Evolutionary conservation across 2,329 filamentous ascomycete species (phyloP).

Genomic region (Colletotrichum plurivorum): DNA sequence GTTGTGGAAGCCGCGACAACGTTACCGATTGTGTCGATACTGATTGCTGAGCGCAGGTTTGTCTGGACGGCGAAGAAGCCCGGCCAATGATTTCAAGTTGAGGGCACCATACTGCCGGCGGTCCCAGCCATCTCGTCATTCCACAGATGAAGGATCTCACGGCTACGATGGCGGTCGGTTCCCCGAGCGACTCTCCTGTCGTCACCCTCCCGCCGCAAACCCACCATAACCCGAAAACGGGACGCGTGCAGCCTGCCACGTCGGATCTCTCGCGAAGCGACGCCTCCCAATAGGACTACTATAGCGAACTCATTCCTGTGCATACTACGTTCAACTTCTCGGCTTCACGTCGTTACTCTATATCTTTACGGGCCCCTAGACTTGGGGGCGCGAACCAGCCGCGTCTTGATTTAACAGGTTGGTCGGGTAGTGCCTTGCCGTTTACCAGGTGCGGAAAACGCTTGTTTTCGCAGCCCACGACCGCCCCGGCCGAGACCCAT

Average conservation of each 20-base stretch:
- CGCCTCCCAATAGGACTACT: slow-evolving; percentile 26
- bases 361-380: neutral
- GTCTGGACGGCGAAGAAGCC: slow-evolving; percentile 43
- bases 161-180: slow-evolving; percentile 7
- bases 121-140: slow-evolving; percentile 3
- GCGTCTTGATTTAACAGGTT: neutral
- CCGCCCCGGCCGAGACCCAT: neutral
- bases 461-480: neutral
- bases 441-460: neutral
- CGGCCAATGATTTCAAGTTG: slow-evolving; percentile 29
- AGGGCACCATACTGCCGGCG: neutral
- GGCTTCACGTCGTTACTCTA: neutral
- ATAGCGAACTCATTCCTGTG: slow-evolving; percentile 28
- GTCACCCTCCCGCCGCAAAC: slow-evolving; percentile 33
- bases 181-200: slow-evolving; percentile 24
- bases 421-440: neutral
- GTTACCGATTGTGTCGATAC: neutral
- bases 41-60: slow-evolving; percentile 36
- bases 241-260: slow-evolving; percentile 11
- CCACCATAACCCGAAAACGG: slow-evolving; percentile 2
- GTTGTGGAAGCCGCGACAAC: slow-evolving; percentile 5
- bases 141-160: slow-evolving; percentile 1
- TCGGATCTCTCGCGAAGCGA: slow-evolving; percentile 22
- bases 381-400: neutral
- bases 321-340: slow-evolving; percentile 17